Base-by-base conservation (phyloP, 1,284 basidiomycete species). In the Cystobasidium sp. region DNA sequence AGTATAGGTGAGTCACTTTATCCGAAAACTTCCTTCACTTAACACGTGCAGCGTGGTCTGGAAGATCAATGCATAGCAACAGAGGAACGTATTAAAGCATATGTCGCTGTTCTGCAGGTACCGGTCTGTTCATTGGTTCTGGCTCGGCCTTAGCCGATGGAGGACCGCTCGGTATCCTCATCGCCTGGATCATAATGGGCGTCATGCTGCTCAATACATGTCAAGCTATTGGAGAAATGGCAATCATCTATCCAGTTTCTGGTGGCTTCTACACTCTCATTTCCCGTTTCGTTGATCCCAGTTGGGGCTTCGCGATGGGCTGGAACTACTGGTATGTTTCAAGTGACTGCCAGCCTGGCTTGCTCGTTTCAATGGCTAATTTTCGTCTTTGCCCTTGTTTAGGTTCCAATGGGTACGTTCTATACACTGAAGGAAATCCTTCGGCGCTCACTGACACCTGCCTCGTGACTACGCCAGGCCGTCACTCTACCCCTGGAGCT, bases 201-300 rank as follows among this genome's bases (percentile, higher is more conserved):
- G 76, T 78, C 31, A 82, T 83, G 79, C 78, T 24, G 37, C 61
- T 46, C n/a, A 41, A 24, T 37, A 46, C 12, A 37, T 49, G 31
- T 22, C 6, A 12, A 6, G 12, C 12, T 18, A 31, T 10, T 41
- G 22, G 37, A 67, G 18, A n/a, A 8, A 22, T 43, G 12, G 14
- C 43, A 12, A 68, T 52, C 69, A 70, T 84, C 53, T 84, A 81
- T 77, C 84, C 79, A 20, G 84, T 85, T 70, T 82, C 83, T 72
- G 83, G 84, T 52, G 79, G 82, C 77, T 85, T 84, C 82, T 84
- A 83, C 76, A 84, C 82, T 7, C 80, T 84, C 16, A 80, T 81
- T n/a, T 78, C 73, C 18, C 76, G 79, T 9, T 80, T 81, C 63
- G 64, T 80, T 20, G 80, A 78, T 49, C 76, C 78, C 22, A 43